phyloP scores from a whole-genome alignment of 495 filamentous ascomycete genomes.

The Xylaria scruposa region DNA sequence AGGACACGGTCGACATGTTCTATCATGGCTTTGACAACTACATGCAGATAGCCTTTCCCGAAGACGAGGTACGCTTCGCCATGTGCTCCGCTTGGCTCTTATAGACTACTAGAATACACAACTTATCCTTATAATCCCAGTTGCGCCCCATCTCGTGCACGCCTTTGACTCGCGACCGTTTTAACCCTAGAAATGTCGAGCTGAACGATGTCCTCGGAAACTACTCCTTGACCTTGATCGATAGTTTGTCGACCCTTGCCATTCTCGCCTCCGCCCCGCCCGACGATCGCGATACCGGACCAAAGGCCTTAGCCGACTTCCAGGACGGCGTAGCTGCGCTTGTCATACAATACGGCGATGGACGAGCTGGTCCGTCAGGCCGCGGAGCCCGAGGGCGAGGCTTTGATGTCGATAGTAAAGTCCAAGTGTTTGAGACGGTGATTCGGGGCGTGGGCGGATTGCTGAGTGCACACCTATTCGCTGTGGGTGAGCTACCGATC shows the following conservation, averaged over 20 bases:
- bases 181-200: slow-evolving; percentile 81
- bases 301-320: slow-evolving; percentile 74
- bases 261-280: slow-evolving; percentile 77
- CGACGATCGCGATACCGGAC: slow-evolving; percentile 55
- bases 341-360: slow-evolving; percentile 88
- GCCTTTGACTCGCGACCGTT: slow-evolving; percentile 80
- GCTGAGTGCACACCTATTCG: slow-evolving; percentile 92
- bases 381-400: slow-evolving; percentile 77
- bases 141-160: slow-evolving; percentile 85
- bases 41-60: slow-evolving; percentile 90
- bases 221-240: slow-evolving; percentile 93
- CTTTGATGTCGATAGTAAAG: slow-evolving; percentile 96
- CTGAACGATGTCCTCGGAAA: slow-evolving; percentile 96
- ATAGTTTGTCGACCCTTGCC: slow-evolving; percentile 91
- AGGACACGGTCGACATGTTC: slow-evolving; percentile 90
- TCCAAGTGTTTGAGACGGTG: slow-evolving; percentile 97
- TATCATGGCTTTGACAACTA: slow-evolving; percentile 98
- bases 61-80: slow-evolving; percentile 74
- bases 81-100: not conserved
- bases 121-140: slow-evolving; percentile 43
- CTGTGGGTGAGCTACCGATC: slow-evolving; percentile 86
- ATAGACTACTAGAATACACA: slow-evolving; percentile 10
- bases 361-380: slow-evolving; percentile 69
- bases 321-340: slow-evolving; percentile 79
- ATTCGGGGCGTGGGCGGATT: slow-evolving; percentile 93